Percentiles rank a stretch among this genome's conserved stretches.
Conservation (phyloP, 1,284 basidiomycete genomes). For the Phylloboletellus chloephorus region DNA sequence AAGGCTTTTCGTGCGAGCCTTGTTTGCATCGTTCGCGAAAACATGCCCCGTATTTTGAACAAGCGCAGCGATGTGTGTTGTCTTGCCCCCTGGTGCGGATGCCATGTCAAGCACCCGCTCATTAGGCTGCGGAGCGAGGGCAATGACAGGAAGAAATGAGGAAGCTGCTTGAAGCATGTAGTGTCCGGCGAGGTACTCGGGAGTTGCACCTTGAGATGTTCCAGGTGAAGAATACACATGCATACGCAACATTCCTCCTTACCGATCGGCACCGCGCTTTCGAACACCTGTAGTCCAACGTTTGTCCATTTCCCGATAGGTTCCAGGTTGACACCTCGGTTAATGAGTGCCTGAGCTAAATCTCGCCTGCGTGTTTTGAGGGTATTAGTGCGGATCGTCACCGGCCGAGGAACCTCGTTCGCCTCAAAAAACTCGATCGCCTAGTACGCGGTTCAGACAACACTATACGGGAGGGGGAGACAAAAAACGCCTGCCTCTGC, state of each 20-base stretch:
- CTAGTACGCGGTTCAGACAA: conserved; percentile 38
- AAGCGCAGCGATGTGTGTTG: conserved; percentile 92
- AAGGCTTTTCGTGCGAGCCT: conserved; percentile 91
- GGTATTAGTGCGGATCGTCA: conserved; percentile 98
- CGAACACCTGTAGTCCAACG: conserved; percentile 96
- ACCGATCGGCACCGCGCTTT: conserved; percentile 93
- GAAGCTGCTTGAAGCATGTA: conserved; percentile 99
- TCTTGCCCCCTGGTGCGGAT: conserved; percentile 96
- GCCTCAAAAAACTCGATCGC: conserved; percentile 98
- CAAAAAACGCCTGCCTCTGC: conserved; percentile 63
- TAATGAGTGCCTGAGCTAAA: conserved; percentile 91
- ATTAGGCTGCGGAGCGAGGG: conserved; percentile 86
- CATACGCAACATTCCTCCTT: conserved; percentile 7
- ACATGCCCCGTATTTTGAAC: conserved; percentile 97
- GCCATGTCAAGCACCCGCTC: conserved; percentile 99
- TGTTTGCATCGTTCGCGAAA: conserved; percentile 98
- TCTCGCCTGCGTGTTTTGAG: conserved; percentile 91
- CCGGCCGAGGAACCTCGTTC: conserved; percentile 93
- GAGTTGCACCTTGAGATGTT: conserved; percentile 68
- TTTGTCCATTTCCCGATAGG: conserved; percentile 99
- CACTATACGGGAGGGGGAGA: conserved; percentile 1
- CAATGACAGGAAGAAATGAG: conserved; percentile 98
- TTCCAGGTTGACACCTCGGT: conserved; percentile 94
- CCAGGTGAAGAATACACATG: conserved; percentile 4
- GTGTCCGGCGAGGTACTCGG: conserved; percentile 97